Evolutionary conservation across 352 stramenopile genomes (phyloP).

Genomic region (Phytophthora pluvialis): DNA sequence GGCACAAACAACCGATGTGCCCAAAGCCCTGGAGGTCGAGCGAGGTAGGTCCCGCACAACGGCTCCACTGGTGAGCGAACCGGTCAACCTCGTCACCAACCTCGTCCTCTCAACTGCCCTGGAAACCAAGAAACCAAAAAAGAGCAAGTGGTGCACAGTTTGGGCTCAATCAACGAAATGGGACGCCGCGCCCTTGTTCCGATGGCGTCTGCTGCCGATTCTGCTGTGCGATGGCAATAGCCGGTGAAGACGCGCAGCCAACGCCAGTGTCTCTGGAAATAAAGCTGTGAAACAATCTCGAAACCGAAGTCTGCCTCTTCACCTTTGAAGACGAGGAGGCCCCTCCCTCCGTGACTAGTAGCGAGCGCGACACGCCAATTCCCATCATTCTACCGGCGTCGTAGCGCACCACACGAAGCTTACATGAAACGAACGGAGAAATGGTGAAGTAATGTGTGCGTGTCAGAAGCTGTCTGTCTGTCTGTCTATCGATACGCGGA

Average conservation of each 20-base stretch:
- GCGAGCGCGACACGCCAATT: not conserved
- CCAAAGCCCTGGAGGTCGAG: constrained; percentile 10
- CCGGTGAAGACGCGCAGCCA: constrained; percentile 6
- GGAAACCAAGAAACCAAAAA: constrained; percentile 34
- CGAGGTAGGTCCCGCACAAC: constrained; percentile 20
- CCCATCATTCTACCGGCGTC: constrained; percentile 1
- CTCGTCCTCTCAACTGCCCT: constrained; percentile 33
- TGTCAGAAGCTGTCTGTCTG: not conserved
- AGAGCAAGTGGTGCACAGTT: constrained; percentile 34
- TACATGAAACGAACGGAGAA: no score
- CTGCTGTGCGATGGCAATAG: constrained; percentile 13
- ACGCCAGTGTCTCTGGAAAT: constrained; percentile 15
- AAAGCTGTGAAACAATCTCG: constrained; percentile 33
- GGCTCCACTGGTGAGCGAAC: constrained; percentile 26
- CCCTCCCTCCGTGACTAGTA: not conserved
- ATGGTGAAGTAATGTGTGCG: no score
- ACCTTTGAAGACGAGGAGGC: constrained; percentile 11
- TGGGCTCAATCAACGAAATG: constrained; percentile 34
- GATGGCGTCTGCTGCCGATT: constrained; percentile 17
- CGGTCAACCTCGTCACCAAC: constrained; percentile 22
- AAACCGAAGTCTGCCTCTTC: constrained; percentile 33
- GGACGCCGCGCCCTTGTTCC: constrained; percentile 16
- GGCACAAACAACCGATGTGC: constrained; percentile 15
- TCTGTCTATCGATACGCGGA: no score
- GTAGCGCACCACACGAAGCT: not conserved